Evolutionary conservation across 148 eudicot species (phyloP).

Genomic region (Camellia granthamiana): DNA sequence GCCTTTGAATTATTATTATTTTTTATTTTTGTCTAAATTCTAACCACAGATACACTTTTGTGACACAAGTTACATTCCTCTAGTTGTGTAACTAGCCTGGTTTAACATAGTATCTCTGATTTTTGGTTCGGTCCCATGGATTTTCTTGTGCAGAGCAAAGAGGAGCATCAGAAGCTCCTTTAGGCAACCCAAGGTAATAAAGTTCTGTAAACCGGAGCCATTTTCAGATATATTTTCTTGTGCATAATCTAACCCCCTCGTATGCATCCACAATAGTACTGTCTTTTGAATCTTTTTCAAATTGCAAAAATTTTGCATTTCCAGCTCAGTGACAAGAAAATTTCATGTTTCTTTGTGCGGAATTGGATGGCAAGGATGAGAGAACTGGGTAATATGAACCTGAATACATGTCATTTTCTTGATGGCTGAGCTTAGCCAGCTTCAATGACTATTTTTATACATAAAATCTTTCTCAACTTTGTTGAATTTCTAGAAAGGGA

Average conservation of each 20-base stretch:
- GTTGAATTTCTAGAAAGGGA: too few species aligned
- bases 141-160: constrained; percentile 49
- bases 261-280: background rate
- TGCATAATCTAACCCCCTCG: background rate
- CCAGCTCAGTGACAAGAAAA: background rate
- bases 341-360: background rate
- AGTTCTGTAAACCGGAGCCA: background rate
- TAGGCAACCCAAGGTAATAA: constrained; percentile 44
- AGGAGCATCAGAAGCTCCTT: constrained; percentile 24
- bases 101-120: constrained; percentile 1
- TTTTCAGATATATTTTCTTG: background rate
- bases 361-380: background rate
- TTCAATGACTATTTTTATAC: background rate
- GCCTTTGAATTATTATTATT: too few species aligned
- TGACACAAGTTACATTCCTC: background rate
- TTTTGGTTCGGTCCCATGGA: background rate
- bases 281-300: too few species aligned
- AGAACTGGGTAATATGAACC: background rate
- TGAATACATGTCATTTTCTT: background rate
- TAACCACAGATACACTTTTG: too few species aligned
- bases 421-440: background rate
- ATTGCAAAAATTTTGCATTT: background rate
- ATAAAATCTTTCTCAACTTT: too few species aligned
- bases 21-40: too few species aligned
- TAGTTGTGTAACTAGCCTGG: background rate